phyloP scores from a whole-genome alignment of 441 rosid genomes.

The Populus trichocarpa region DNA sequence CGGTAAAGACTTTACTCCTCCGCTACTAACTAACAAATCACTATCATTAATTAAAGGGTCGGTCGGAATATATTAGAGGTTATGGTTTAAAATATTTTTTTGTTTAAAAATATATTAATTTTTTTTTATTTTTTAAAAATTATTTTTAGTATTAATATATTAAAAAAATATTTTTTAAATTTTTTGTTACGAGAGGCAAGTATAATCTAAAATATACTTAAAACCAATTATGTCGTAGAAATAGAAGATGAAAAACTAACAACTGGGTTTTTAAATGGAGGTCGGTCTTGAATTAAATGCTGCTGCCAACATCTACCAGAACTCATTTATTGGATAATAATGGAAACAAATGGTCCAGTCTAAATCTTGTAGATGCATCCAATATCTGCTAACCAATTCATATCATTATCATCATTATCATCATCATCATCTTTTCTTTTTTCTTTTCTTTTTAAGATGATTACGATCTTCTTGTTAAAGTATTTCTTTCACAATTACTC shows the following conservation, averaged over 20 bases:
- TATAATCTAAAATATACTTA: not conserved
- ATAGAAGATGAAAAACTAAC: not conserved
- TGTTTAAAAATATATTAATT: too few species aligned
- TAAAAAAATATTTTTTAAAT: too few species aligned
- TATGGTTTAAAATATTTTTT: too few species aligned
- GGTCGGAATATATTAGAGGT: too few species aligned
- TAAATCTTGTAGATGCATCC: not conserved
- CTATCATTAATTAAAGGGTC: not conserved
- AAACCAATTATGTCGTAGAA: not conserved
- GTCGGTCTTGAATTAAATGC: slow-evolving; percentile 33
- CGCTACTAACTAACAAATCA: not conserved
- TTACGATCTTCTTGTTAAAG: not conserved
- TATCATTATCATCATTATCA: too few species aligned
- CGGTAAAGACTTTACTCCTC: not conserved
- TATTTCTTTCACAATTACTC: not conserved
- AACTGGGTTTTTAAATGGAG: slow-evolving; percentile 1
- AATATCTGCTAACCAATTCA: not conserved
- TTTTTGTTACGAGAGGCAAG: too few species aligned
- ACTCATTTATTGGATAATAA: slow-evolving; percentile 9
- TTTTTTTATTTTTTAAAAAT: too few species aligned
- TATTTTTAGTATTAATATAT: too few species aligned
- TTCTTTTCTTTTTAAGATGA: too few species aligned
- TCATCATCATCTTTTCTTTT: too few species aligned
- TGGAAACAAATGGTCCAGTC: not conserved
- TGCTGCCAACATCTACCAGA: slow-evolving; percentile 26